Evolutionary conservation across 2,329 filamentous ascomycete genomes (phyloP).

Genomic region (Trichoderma koningiopsis): DNA sequence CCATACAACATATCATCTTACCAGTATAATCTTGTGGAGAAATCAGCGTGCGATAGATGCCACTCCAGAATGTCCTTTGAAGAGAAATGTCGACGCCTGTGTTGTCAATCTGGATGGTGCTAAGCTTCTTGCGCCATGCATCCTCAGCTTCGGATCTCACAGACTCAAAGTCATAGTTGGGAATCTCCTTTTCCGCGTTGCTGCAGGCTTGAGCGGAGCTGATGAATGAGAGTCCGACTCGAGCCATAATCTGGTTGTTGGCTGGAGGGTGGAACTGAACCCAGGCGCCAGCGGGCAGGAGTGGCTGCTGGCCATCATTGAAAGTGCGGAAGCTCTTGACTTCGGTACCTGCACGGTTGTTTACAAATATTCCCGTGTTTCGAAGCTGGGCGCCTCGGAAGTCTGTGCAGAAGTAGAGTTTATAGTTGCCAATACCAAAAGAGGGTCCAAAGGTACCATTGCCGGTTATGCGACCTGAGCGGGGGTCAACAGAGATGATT

Average conservation of each 20-base stretch:
- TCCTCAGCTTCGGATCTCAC: constrained; percentile 57
- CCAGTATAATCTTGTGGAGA: constrained; percentile 73
- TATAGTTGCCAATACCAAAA: constrained; percentile 62
- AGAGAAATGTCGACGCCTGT: constrained; percentile 57
- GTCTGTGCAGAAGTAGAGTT: constrained; percentile 62
- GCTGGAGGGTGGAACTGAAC: constrained; percentile 55
- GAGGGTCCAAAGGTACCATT: constrained; percentile 61
- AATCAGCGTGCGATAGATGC: constrained; percentile 67
- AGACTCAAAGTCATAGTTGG: constrained; percentile 64
- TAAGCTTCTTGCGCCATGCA: constrained; percentile 65
- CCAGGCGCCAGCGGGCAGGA: constrained; percentile 58
- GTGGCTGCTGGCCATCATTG: constrained; percentile 32
- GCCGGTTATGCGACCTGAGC: constrained; percentile 59
- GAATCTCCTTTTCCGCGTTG: constrained; percentile 70
- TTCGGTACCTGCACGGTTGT: constrained; percentile 51
- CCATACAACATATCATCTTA: neutral
- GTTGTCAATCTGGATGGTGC: constrained; percentile 58
- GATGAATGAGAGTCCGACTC: constrained; percentile 74
- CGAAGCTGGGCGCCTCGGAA: constrained; percentile 54
- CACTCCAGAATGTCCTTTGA: constrained; percentile 70
- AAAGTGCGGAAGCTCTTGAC: constrained; percentile 43
- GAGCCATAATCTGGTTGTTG: constrained; percentile 56
- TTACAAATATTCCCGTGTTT: constrained; percentile 61
- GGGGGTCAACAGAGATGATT: constrained; percentile 38
- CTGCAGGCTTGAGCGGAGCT: constrained; percentile 66